Evolutionary conservation across 257 asterid genomes (phyloP), one percentile per base, ranked within the genome.

Genomic region (Verbena officinalis): DNA sequence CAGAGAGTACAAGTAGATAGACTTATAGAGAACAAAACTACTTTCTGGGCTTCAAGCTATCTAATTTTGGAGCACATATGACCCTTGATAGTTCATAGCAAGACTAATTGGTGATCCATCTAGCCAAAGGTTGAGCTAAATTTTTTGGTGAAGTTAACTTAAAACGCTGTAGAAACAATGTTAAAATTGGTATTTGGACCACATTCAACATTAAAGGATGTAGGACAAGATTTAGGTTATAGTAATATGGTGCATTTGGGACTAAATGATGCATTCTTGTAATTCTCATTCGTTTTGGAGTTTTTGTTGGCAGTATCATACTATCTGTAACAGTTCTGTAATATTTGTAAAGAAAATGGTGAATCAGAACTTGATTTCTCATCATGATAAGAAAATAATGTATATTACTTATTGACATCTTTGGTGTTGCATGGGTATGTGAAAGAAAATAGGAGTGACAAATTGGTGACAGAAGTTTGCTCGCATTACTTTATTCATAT

Each of bases 401-500:
- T 34, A 16, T 16, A 31, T 42, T 16, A 10, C 36, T 38, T 39
- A 56, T 8, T 56, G 53, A 14, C 65, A 39, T 40, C 53, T 19
- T 54, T 58, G 39, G 6, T 65, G 58, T 45, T 64, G 67, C 71
- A 44, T 17, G 27, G 50, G 39, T 62, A 16, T 46, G 1, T 17
- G 43, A 27, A 13, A 46, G 56, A 55, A 55, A 40, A 65, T 50
- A 52, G 56, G 67, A 48, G 27, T 14, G 38, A 68, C 27, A 63
- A 57, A 9, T 43, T 30, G 62, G 36, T 65, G 21, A 54, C 50
- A 22, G 10, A 48, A 51, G 34, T 53, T 50, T 27, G 44, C 44
- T 70, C 55, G 58, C 62, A 5, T n/a, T 22, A 23, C 49, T 50
- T 40, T 46, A 23, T 65, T 55, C 45, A 12, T 74, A 16, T 55